Conservation (phyloP, 2,329 filamentous ascomycete genomes). For the Knufia petricola region DNA sequence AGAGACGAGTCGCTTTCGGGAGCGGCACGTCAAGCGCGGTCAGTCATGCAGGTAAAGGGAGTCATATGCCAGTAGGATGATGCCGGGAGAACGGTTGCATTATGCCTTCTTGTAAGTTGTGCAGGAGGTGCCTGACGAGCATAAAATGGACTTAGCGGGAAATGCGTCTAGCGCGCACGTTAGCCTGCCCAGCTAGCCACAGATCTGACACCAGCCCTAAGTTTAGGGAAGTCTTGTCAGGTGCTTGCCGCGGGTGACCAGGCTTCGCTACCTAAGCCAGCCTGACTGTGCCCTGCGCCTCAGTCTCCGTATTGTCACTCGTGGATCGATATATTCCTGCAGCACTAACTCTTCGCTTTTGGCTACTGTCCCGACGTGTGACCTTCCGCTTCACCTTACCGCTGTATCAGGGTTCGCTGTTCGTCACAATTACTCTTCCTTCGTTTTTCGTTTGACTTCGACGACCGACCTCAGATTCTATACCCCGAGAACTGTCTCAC, state of each 20-base stretch:
- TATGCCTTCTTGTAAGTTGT: not conserved
- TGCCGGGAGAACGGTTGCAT: no score
- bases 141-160: no score
- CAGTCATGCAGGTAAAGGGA: not conserved
- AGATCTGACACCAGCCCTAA: no score
- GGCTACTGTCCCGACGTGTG: not conserved
- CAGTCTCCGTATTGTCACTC: not conserved
- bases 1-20: not conserved
- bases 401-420: not conserved
- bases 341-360: not conserved
- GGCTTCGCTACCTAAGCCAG: not conserved
- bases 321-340: not conserved
- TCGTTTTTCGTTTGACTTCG: not conserved
- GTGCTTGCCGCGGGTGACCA: not conserved
- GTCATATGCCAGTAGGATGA: no score
- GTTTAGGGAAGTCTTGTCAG: not conserved
- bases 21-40: not conserved
- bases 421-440: not conserved
- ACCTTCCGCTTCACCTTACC: not conserved
- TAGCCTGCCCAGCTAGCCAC: no score
- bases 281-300: conserved; percentile 2
- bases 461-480: not conserved
- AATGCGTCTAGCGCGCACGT: no score
- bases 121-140: not conserved
- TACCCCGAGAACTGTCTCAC: not conserved